Percentiles rank a stretch among this genome's conserved stretches.
Conservation (phyloP, 1,284 basidiomycete genomes). For the Ustilago loliicola region DNA sequence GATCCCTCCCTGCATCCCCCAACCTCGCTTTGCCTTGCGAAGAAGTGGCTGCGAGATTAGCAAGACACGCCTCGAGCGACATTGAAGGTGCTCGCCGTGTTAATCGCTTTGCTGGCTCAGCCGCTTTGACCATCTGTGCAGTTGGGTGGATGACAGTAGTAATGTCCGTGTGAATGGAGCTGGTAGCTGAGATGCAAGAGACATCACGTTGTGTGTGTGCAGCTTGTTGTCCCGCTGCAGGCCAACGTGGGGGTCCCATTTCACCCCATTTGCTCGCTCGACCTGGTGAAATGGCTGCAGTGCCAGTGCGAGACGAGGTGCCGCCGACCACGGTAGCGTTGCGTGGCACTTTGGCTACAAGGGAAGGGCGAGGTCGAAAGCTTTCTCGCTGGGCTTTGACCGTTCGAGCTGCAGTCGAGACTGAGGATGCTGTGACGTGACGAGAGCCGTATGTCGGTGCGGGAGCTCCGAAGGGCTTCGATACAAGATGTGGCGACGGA, state of each 20-base stretch:
- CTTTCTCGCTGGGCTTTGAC: conserved; percentile 45
- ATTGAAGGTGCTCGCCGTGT: conserved; percentile 43
- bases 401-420: conserved; percentile 19
- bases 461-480: conserved; percentile 27
- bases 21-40: conserved; percentile 35
- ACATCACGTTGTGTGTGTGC: conserved; percentile 29
- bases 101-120: conserved; percentile 25
- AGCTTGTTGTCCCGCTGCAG: conserved; percentile 27
- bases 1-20: conserved; percentile 36
- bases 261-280: conserved; percentile 55
- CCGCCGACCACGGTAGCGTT: conserved; percentile 35
- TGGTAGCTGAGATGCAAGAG: conserved; percentile 42
- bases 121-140: not conserved
- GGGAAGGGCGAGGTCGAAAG: conserved; percentile 49
- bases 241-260: conserved; percentile 54
- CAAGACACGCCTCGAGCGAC: conserved; percentile 50
- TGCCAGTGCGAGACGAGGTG: not conserved
- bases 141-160: conserved; percentile 49
- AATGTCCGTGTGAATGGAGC: conserved; percentile 49
- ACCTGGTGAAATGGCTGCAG: conserved; percentile 33
- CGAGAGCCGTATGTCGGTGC: conserved; percentile 29
- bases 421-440: conserved; percentile 29
- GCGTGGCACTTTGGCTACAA: conserved; percentile 42
- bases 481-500: conserved; percentile 16
- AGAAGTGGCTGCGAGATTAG: conserved; percentile 41